These are phyloP conservation scores for Penicillium samsonianum DNA, from an alignment of 495 filamentous ascomycete species.

Conservation along the genomic window DNA sequence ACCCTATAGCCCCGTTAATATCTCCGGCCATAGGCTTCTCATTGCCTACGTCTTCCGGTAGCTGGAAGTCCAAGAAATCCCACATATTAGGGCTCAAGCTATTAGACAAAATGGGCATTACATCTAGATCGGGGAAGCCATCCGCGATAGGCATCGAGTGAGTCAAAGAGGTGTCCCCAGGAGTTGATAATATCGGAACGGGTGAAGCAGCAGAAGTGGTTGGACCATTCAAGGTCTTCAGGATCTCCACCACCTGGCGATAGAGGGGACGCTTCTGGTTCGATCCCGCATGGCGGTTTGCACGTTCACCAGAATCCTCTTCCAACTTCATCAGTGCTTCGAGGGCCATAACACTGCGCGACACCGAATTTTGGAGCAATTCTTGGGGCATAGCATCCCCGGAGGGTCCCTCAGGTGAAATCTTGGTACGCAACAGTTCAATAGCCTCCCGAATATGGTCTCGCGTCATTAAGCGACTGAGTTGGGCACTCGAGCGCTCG, in stretches of 20 bases:
- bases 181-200: neutral
- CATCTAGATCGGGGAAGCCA: constrained; percentile 9
- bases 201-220: neutral
- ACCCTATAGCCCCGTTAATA: too few species aligned
- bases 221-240: neutral
- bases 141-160: constrained; percentile 2
- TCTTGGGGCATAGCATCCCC: neutral
- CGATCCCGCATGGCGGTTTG: neutral
- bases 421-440: constrained; percentile 19
- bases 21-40: neutral
- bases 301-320: constrained; percentile 9
- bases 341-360: constrained; percentile 21
- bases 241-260: neutral
- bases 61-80: constrained; percentile 12
- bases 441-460: constrained; percentile 30
- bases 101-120: constrained; percentile 15
- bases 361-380: neutral
- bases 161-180: neutral
- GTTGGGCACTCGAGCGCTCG: constrained; percentile 16
- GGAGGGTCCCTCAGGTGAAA: neutral
- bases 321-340: constrained; percentile 31
- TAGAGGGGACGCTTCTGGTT: constrained; percentile 3
- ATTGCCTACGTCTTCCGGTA: neutral
- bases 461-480: constrained; percentile 27
- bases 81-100: constrained; percentile 8